Evolutionary conservation across 108 stramenopile genomes (phyloP).

Genomic region (Skeletonema marinoi): DNA sequence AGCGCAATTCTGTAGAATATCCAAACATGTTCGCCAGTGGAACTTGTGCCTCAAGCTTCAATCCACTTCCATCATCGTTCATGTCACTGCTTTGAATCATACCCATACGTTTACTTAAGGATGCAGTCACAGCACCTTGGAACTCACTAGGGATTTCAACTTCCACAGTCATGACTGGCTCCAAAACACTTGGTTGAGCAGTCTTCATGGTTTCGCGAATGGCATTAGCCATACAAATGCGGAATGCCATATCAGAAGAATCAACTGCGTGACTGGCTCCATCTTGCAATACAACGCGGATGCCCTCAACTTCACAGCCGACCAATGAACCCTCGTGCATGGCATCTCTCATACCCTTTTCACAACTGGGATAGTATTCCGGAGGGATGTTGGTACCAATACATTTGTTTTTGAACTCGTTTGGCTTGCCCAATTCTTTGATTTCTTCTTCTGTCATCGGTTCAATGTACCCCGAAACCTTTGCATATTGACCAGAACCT

Average conservation of each 20-base stretch:
- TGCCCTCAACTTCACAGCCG: conserved; percentile 91
- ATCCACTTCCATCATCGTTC: conserved; percentile 91
- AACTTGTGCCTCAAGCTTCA: conserved; percentile 89
- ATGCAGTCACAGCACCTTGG: conserved; percentile 95
- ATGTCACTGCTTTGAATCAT: conserved; percentile 91
- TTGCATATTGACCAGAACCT: conserved; percentile 97
- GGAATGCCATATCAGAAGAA: conserved; percentile 98
- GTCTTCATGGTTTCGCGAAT: conserved; percentile 90
- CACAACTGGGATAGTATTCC: conserved; percentile 94
- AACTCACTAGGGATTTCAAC: conserved; percentile 94
- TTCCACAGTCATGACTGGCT: conserved; percentile 97
- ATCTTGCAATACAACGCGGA: conserved; percentile 93
- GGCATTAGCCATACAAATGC: conserved; percentile 92
- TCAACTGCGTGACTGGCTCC: conserved; percentile 97
- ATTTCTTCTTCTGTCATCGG: conserved; percentile 89
- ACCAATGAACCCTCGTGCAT: conserved; percentile 90
- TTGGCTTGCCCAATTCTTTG: conserved; percentile 68
- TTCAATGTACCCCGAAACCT: conserved; percentile 96
- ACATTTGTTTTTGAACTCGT: conserved; percentile 91
- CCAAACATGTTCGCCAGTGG: conserved; percentile 97
- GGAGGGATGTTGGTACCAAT: conserved; percentile 98
- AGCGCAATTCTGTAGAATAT: conserved; percentile 94
- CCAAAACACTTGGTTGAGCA: conserved; percentile 87
- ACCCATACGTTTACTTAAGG: conserved; percentile 93
- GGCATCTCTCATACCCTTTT: conserved; percentile 95